Evolutionary conservation across 495 filamentous ascomycete species (phyloP).

Genomic region (Talaromyces liani): DNA sequence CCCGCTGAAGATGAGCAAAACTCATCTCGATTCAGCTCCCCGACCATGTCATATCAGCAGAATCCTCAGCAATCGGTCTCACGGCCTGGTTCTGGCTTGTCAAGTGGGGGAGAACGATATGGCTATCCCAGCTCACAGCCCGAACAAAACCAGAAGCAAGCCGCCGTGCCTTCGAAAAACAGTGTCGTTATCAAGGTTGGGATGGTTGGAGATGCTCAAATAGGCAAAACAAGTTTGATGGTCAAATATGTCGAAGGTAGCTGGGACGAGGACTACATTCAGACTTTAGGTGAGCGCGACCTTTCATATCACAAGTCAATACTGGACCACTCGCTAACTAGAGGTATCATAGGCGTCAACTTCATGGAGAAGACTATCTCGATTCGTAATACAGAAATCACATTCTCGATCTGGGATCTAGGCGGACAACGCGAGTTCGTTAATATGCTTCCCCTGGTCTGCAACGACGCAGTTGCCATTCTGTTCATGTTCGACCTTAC

Average conservation of each 20-base stretch:
- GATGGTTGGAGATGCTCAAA: slow-evolving; percentile 99
- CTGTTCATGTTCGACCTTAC: slow-evolving; percentile 99
- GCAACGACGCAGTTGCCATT: slow-evolving; percentile 97
- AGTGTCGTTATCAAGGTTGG: slow-evolving; percentile 98
- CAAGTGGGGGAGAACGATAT: slow-evolving; percentile 36
- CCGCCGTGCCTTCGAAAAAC: slow-evolving; percentile 51
- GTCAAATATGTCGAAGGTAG: slow-evolving; percentile 99
- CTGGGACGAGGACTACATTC: slow-evolving; percentile 99
- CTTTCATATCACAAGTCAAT: not conserved
- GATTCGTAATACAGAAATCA: slow-evolving; percentile 99
- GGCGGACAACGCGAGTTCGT: slow-evolving; percentile 98
- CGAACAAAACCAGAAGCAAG: slow-evolving; percentile 34
- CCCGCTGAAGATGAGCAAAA: slow-evolving; percentile 35
- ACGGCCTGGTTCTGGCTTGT: slow-evolving; percentile 43
- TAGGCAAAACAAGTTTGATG: slow-evolving; percentile 98
- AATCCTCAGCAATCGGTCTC: slow-evolving; percentile 34
- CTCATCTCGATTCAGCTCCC: slow-evolving; percentile 28
- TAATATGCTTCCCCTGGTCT: slow-evolving; percentile 97
- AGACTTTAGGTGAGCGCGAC: slow-evolving; percentile 69
- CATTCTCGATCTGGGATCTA: slow-evolving; percentile 98
- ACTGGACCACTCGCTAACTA: not conserved
- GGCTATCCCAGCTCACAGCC: slow-evolving; percentile 32
- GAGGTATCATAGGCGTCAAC: slow-evolving; percentile 61
- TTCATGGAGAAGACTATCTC: slow-evolving; percentile 99
- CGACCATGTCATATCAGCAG: slow-evolving; percentile 34